These are phyloP conservation scores for Myochromella boudieri DNA, from an alignment of 768 basidiomycete species.

Conservation along the genomic window DNA sequence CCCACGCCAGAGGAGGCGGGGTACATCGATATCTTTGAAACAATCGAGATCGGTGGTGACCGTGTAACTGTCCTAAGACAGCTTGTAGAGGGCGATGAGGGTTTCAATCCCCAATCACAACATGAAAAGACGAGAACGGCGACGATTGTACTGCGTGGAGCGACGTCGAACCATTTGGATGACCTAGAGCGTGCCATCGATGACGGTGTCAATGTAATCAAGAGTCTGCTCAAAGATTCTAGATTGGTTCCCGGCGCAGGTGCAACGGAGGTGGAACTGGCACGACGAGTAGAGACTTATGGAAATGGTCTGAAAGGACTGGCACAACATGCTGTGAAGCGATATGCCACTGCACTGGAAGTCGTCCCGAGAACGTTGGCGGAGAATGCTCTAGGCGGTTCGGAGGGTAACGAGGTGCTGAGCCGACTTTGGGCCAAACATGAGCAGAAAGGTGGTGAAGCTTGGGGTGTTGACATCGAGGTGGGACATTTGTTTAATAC, in stretches of 20 bases:
- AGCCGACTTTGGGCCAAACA: slow-evolving; percentile 90
- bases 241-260: slow-evolving; percentile 93
- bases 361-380: slow-evolving; percentile 91
- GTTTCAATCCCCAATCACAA: slow-evolving; percentile 48
- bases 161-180: slow-evolving; percentile 91
- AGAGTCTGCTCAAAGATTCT: slow-evolving; percentile 86
- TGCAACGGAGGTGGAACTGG: slow-evolving; percentile 92
- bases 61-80: slow-evolving; percentile 96
- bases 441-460: slow-evolving; percentile 67
- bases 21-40: slow-evolving; percentile 91
- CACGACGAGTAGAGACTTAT: slow-evolving; percentile 78
- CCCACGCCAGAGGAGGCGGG: slow-evolving; percentile 97
- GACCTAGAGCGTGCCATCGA: slow-evolving; percentile 96
- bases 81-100: slow-evolving; percentile 62
- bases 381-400: slow-evolving; percentile 92
- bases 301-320: slow-evolving; percentile 89
- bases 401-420: slow-evolving; percentile 90
- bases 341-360: slow-evolving; percentile 87
- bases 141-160: slow-evolving; percentile 93
- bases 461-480: slow-evolving; percentile 89
- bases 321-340: slow-evolving; percentile 89
- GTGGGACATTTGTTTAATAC: slow-evolving; percentile 36
- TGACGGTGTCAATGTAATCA: slow-evolving; percentile 96
- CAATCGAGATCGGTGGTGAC: slow-evolving; percentile 94
- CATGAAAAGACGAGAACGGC: slow-evolving; percentile 84